A percentile compares a stretch with the other conserved stretches of the same genome.
phyloP scores from a whole-genome alignment of 129 eudicot species.

The Pittosporum tobira region DNA sequence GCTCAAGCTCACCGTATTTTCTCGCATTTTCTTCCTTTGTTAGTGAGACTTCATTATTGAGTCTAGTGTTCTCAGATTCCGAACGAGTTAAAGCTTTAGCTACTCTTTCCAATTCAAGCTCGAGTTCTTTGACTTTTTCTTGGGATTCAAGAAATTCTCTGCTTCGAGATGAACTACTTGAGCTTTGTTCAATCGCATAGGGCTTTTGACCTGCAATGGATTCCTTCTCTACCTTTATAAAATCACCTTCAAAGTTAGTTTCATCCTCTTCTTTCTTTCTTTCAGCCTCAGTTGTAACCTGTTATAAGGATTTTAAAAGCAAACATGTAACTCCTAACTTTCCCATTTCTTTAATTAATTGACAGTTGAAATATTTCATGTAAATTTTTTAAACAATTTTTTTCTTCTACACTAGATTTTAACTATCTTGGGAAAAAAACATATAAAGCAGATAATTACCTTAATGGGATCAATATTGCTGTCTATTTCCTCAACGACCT shows the following conservation, averaged over 20 bases:
- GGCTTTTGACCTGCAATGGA: slow-evolving; percentile 27
- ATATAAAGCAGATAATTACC: slow-evolving; percentile 24
- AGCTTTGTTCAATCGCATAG: slow-evolving; percentile 17
- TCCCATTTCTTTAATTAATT: background rate
- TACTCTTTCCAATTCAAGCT: slow-evolving; percentile 51
- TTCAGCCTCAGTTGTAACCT: slow-evolving; percentile 21
- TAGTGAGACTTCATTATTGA: slow-evolving; percentile 41
- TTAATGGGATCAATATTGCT: slow-evolving; percentile 23
- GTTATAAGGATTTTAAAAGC: slow-evolving; percentile 6
- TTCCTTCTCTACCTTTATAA: slow-evolving; percentile 85
- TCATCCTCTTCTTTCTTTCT: slow-evolving; percentile 63
- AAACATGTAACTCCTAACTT: background rate
- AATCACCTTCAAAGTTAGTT: slow-evolving; percentile 66
- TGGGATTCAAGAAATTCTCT: slow-evolving; percentile 64
- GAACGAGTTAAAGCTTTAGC: slow-evolving; percentile 45
- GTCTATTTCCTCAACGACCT: slow-evolving; percentile 19
- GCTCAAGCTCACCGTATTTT: slow-evolving; percentile 54
- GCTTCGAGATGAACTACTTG: slow-evolving; percentile 23
- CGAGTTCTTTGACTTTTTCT: slow-evolving; percentile 64
- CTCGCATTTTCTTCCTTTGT: slow-evolving; percentile 44
- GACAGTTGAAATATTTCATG: background rate
- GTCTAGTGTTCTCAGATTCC: slow-evolving; percentile 57
- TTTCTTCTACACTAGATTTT: background rate
- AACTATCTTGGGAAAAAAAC: background rate
- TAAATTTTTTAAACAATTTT: background rate